phyloP scores from a whole-genome alignment of 140 eudicot species.

The Bidens hawaiensis region DNA sequence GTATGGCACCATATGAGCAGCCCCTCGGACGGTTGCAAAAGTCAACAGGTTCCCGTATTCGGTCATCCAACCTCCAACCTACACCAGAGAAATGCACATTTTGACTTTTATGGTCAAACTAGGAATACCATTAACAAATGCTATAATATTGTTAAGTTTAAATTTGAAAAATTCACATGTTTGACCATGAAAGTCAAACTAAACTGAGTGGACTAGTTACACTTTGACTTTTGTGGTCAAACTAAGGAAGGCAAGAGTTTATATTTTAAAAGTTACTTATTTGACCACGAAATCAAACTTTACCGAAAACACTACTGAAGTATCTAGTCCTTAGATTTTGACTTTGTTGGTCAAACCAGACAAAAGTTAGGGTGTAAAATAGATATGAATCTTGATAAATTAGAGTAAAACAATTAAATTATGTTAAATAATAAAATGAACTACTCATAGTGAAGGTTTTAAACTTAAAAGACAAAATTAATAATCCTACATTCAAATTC shows the following conservation, averaged over 20 bases:
- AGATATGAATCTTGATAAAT: background rate
- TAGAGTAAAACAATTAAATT: background rate
- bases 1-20: conserved; percentile 98
- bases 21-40: conserved; percentile 96
- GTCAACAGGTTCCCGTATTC: conserved; percentile 80
- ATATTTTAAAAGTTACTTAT: no score
- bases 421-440: background rate
- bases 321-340: conserved; percentile 4
- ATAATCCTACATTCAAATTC: background rate
- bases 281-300: no score
- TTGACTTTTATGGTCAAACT: background rate
- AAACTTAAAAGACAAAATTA: background rate
- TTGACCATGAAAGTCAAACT: background rate
- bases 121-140: background rate
- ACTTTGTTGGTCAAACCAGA: background rate
- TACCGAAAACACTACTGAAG: no score
- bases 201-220: background rate
- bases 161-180: background rate
- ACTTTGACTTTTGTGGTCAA: background rate
- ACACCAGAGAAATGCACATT: conserved; percentile 11
- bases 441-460: background rate
- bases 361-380: background rate
- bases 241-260: no score
- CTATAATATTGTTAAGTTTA: background rate
- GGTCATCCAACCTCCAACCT: conserved; percentile 97